Evolutionary conservation across 305 asterid genomes (phyloP), one percentile per base, ranked within the genome.

Genomic region (Fraxinus paxiana): DNA sequence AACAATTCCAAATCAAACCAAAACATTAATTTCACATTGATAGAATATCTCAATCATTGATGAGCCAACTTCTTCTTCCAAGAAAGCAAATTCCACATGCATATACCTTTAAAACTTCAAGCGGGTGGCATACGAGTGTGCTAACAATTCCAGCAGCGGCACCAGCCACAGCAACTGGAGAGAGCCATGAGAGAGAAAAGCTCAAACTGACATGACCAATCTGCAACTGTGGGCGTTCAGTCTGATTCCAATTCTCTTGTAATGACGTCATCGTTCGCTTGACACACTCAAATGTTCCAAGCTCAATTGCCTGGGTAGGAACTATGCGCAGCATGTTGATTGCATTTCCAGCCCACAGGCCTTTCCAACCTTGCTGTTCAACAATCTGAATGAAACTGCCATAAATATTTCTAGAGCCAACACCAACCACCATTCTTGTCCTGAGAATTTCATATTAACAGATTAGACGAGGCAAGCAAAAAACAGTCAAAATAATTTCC

Each of bases 341-440:
- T 80, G 96, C 87, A 34, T 95, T 93, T 75, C 98, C 97, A 46
- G 98, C 97, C 98, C 98, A 95, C 35, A 95, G 92, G 63, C 98
- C 98, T 87, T 88, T 94, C 98, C 97, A 90, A 74, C 98, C 98
- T 81, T 92, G 98, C 78, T 89, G 87, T 85, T 95, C 97, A 72
- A 93, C 83, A 75, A 95, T 87, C 85, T 95, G 93, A 76, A 90
- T 54, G 38, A 93, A 93, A 85, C 98, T 93, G 54, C 97, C 95
- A 63, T 72, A 82, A 26, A 95, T 95, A 83, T 88, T 83, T 83
- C 84, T 95, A 51, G 98, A 90, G 79, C 98, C 98, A 54, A 95
- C 87, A 24, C 98, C 98, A n/a, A 95, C 98, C 83, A 95, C 97
- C 98, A 95, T 92, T 80, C 98, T 90, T 30, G 98, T 95, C 92